Percentiles rank a stretch among this genome's conserved stretches.
Evolutionary conservation across 345 rosid species (phyloP).

Genomic region (Cardamine occulta): DNA sequence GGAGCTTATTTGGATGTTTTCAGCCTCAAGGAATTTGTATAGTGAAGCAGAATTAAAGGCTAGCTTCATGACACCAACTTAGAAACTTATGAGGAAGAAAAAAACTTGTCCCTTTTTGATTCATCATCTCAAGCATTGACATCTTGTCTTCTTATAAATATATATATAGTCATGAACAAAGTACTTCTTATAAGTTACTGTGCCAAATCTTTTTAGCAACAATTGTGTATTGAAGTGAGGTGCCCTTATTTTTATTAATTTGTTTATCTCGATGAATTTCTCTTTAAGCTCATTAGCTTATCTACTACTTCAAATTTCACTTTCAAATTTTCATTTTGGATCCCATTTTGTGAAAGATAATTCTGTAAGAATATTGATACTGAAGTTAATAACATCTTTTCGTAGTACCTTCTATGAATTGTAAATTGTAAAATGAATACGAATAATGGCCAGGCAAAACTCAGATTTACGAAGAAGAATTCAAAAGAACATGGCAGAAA

Average conservation of each 20-base stretch:
- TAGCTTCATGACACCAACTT: slow-evolving; percentile 43
- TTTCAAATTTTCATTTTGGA: slow-evolving; percentile 1
- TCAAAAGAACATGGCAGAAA: slow-evolving; percentile 12
- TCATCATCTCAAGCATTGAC: slow-evolving; percentile 22
- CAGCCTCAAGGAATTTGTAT: slow-evolving; percentile 27
- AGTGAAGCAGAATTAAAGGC: slow-evolving; percentile 28
- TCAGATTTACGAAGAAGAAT: slow-evolving; percentile 5
- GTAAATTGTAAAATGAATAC: background rate
- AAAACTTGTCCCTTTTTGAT: background rate
- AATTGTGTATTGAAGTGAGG: background rate
- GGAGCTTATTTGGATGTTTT: slow-evolving; percentile 36
- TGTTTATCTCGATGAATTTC: background rate
- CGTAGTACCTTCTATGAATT: background rate
- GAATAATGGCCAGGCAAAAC: slow-evolving; percentile 2
- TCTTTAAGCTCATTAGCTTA: background rate
- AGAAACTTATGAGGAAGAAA: background rate
- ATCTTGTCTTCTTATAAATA: slow-evolving; percentile 24
- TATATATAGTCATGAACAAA: slow-evolving; percentile 27
- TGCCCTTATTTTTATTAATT: background rate
- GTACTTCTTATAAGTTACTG: background rate
- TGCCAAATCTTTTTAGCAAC: background rate
- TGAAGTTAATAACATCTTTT: slow-evolving; percentile 11
- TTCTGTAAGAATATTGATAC: background rate
- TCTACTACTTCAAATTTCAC: background rate
- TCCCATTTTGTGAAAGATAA: slow-evolving; percentile 11